Base-by-base conservation (phyloP, 208 protist species). In the Trypanosoma caninum region DNA sequence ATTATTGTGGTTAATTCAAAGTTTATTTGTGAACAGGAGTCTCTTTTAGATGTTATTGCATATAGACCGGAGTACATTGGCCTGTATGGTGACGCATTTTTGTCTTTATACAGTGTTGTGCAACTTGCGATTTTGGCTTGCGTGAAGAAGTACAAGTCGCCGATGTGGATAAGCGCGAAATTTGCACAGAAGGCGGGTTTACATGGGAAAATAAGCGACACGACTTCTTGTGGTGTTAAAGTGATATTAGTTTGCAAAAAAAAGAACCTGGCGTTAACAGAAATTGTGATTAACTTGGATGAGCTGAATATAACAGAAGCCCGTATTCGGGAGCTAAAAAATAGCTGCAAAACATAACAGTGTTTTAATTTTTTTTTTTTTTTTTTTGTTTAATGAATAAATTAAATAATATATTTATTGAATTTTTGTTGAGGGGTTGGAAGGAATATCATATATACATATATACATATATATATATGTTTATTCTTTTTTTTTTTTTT, bases 1-100 rank as follows among this genome's bases (percentile, higher is more conserved):
- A 40, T 58, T 7, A 22, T 59, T 38, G 40, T 72, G 34, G 65
- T 72, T 14, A 67, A 74, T 57, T 59, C 68, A 3, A 54, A 47
- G 18, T 61, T 53, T 41, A 42, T 74, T 58, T 0, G 44, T 23
- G 44, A 69, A 18, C 59, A 61, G 23, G 68, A 74, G 10, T 28
- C 18, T n/a, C 31, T 74, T 34, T 11, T 68, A 6, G 41, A 68
- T 37, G 5, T 74, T 38, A 69, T 74, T 35, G 16, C 41, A 28
- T 74, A 74, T 54, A 57, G 13, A n/a, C 60, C 68, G 33, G 27
- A 59, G 0, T 58, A 23, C 41, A 41, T 70, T 51, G 46, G 45
- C 10, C 30, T 58, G 1, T 1, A 41, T 30, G 11, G 6, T 23
- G 20, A 27, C 10, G 2, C 22, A 7, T 63, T 51, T 63, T 4